Evolutionary conservation across 2,329 filamentous ascomycete species (phyloP).

Genomic region (Harringtonia aguacate): DNA sequence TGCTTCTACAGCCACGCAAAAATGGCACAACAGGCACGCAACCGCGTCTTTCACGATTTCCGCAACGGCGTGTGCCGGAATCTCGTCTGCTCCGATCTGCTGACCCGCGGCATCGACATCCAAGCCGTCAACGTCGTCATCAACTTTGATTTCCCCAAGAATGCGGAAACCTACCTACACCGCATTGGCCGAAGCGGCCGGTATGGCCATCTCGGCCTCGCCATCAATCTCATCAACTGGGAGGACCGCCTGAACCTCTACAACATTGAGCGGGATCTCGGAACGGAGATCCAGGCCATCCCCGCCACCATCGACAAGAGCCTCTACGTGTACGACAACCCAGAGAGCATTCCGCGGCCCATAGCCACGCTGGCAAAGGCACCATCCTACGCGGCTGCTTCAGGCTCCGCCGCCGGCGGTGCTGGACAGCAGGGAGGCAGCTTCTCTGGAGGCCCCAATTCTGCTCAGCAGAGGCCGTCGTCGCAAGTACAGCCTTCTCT

Average conservation of each 20-base stretch:
- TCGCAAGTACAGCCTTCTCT: slow-evolving; percentile 10
- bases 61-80: slow-evolving; percentile 96
- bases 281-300: slow-evolving; percentile 96
- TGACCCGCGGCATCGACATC: slow-evolving; percentile 98
- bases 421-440: neutral
- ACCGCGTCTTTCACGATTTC: slow-evolving; percentile 99
- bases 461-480: slow-evolving; percentile 1
- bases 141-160: slow-evolving; percentile 99
- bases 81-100: slow-evolving; percentile 91
- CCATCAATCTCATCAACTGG: slow-evolving; percentile 99
- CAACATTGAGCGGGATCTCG: slow-evolving; percentile 94
- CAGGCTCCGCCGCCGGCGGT: neutral
- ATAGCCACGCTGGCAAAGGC: slow-evolving; percentile 35
- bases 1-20: slow-evolving; percentile 99
- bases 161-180: slow-evolving; percentile 96
- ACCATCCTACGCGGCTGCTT: neutral
- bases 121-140: slow-evolving; percentile 99
- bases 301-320: slow-evolving; percentile 92
- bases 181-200: slow-evolving; percentile 95
- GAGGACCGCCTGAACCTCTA: slow-evolving; percentile 98
- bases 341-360: slow-evolving; percentile 86
- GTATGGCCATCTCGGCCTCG: slow-evolving; percentile 92
- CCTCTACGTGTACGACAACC: slow-evolving; percentile 95
- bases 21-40: slow-evolving; percentile 94
- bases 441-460: too few species aligned